Percentiles rank a stretch among this genome's conserved stretches.
Evolutionary conservation across 2,329 filamentous ascomycete genomes (phyloP).

Genomic region (Clarireedia paspali): DNA sequence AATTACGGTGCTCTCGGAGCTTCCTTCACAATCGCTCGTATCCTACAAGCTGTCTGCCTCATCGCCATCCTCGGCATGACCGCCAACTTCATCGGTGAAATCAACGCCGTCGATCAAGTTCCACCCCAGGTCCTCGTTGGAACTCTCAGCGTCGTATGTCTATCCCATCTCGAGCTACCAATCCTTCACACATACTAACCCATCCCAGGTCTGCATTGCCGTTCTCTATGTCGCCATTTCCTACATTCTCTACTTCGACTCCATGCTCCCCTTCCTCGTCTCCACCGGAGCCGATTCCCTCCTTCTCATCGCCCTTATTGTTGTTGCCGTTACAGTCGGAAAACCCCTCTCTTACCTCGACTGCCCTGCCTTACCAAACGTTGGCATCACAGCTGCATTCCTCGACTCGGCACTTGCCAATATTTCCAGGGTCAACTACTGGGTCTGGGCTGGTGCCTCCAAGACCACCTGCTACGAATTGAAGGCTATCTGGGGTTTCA

Average conservation of each 20-base stretch:
- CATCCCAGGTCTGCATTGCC: constrained; percentile 61
- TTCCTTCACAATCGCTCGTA: constrained; percentile 67
- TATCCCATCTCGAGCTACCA: neutral
- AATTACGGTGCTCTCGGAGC: constrained; percentile 60
- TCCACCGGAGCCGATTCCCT: constrained; percentile 56
- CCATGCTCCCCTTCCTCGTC: constrained; percentile 67
- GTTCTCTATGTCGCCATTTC: constrained; percentile 73
- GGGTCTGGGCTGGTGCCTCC: constrained; percentile 43
- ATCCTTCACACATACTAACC: neutral
- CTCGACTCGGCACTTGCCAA: constrained; percentile 36
- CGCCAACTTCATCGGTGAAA: constrained; percentile 73
- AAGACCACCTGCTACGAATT: constrained; percentile 69
- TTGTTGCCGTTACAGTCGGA: constrained; percentile 70
- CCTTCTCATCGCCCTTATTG: constrained; percentile 69
- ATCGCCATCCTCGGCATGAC: constrained; percentile 72
- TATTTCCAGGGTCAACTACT: constrained; percentile 37
- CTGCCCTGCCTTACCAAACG: constrained; percentile 48
- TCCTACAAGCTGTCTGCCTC: constrained; percentile 63
- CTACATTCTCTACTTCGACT: constrained; percentile 74
- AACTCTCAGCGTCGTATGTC: constrained; percentile 70
- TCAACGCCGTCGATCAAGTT: constrained; percentile 56
- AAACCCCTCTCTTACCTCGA: constrained; percentile 72
- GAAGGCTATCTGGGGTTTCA: constrained; percentile 81
- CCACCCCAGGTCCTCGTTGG: constrained; percentile 69
- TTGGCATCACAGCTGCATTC: constrained; percentile 37